Conservation (phyloP, 257 asterid genomes). For the Solanum neorickii region DNA sequence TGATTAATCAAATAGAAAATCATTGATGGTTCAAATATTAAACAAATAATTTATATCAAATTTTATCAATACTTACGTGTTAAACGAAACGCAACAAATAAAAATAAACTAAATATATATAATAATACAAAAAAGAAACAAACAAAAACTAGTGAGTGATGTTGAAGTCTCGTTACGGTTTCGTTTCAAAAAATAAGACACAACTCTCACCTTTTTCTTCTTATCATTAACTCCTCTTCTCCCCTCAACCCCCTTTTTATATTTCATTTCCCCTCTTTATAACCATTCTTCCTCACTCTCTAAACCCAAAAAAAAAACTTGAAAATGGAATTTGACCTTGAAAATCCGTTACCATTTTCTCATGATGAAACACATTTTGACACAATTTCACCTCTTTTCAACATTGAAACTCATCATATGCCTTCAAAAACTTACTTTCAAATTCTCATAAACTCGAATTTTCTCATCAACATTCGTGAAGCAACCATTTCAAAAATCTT, state of each 20-base stretch:
- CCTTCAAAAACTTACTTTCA: constrained; percentile 27
- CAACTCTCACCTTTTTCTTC: constrained; percentile 3
- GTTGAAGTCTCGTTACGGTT: constrained; percentile 10
- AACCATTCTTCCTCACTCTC: neutral
- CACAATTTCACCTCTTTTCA: constrained; percentile 9
- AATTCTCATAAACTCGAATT: neutral
- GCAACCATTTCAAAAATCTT: constrained; percentile 27
- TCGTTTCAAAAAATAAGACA: constrained; percentile 11
- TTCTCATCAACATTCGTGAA: constrained; percentile 14
- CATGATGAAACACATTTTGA: neutral
- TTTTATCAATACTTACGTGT: no score
- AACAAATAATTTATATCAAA: no score
- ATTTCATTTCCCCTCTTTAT: neutral
- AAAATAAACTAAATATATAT: no score
- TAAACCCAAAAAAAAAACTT: neutral
- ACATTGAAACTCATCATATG: constrained; percentile 44
- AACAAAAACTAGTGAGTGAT: neutral
- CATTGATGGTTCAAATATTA: fast-evolving
- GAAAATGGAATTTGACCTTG: constrained; percentile 51
- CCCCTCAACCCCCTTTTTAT: neutral
- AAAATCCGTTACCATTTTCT: constrained; percentile 40
- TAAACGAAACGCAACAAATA: fast-evolving
- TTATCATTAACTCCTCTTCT: neutral
- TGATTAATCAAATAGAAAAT: no score
- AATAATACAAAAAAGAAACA: neutral